Percentiles rank a stretch among this genome's conserved stretches.
Conservation (phyloP, 306 rosid species). For the Malus sieversii region DNA sequence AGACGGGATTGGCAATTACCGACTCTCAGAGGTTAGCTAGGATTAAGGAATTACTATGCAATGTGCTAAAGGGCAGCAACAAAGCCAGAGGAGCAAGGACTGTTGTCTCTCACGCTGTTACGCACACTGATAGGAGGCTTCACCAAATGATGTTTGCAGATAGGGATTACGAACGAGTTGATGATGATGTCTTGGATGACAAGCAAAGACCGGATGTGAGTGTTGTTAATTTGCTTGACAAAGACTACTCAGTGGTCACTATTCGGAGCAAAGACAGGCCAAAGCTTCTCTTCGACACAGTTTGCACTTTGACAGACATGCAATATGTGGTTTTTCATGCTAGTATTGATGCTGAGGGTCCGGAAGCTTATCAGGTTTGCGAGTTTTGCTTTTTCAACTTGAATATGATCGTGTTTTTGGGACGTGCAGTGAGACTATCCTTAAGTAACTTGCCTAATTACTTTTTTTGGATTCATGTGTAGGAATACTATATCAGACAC, state of each 20-base stretch:
- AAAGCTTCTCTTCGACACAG: constrained; percentile 86
- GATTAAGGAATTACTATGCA: constrained; percentile 62
- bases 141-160: constrained; percentile 99
- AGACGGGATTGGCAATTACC: constrained; percentile 46
- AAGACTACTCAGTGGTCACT: constrained; percentile 79
- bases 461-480: constrained; percentile 18
- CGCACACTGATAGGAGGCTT: constrained; percentile 83
- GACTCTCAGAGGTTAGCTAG: constrained; percentile 58
- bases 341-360: constrained; percentile 74
- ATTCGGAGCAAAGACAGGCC: constrained; percentile 77
- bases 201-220: constrained; percentile 74
- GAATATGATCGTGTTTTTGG: background rate
- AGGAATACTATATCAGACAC: constrained; percentile 91
- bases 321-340: constrained; percentile 93
- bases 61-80: constrained; percentile 84
- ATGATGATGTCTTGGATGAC: constrained; percentile 39
- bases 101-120: constrained; percentile 55
- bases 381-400: constrained; percentile 4
- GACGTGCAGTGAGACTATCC: background rate
- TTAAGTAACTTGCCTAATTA: constrained; percentile 11
- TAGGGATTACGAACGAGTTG: constrained; percentile 66
- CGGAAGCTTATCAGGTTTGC: constrained; percentile 80
- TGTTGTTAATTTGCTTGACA: constrained; percentile 78
- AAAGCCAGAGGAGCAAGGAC: constrained; percentile 64
- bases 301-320: constrained; percentile 96